Evolutionary conservation across 1,284 basidiomycete species (phyloP).

Genomic region (Meripilus lineatus): DNA sequence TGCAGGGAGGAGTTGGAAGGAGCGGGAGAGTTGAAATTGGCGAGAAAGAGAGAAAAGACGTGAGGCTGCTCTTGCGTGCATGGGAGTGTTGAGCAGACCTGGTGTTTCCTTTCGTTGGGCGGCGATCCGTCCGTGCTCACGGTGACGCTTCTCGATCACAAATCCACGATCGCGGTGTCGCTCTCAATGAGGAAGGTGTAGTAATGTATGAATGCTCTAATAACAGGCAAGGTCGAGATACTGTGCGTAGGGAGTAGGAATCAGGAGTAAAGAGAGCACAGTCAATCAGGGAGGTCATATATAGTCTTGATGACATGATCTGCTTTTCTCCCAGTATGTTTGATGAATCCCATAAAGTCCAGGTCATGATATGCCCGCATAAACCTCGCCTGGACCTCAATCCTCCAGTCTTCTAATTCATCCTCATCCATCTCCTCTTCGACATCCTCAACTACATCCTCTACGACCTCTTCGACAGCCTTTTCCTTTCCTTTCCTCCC

Average conservation of each 20-base stretch:
- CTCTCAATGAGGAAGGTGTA: neutral
- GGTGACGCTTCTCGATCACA: neutral
- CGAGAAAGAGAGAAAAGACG: constrained; percentile 13
- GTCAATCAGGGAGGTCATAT: constrained; percentile 50
- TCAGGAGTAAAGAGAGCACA: too few relatives aligned
- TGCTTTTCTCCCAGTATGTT: constrained; percentile 69
- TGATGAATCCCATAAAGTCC: constrained; percentile 72
- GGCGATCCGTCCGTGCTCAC: neutral
- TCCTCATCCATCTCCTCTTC: constrained; percentile 34
- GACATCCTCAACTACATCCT: constrained; percentile 24
- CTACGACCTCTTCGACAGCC: constrained; percentile 13
- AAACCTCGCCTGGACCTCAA: constrained; percentile 71
- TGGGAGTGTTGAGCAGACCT: neutral
- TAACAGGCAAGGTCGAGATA: neutral
- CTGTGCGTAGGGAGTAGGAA: neutral
- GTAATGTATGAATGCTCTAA: too few relatives aligned
- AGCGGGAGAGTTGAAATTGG: constrained; percentile 7
- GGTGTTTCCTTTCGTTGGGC: too few relatives aligned
- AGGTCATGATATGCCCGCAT: constrained; percentile 73
- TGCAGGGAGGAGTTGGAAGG: too few relatives aligned
- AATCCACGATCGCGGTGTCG: neutral
- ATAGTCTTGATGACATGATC: constrained; percentile 70
- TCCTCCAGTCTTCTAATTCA: constrained; percentile 46
- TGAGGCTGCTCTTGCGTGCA: constrained; percentile 9
- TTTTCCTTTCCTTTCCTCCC: constrained; percentile 11